Evolutionary conservation across 441 rosid genomes (phyloP).

Genomic region (Erodium texanum): DNA sequence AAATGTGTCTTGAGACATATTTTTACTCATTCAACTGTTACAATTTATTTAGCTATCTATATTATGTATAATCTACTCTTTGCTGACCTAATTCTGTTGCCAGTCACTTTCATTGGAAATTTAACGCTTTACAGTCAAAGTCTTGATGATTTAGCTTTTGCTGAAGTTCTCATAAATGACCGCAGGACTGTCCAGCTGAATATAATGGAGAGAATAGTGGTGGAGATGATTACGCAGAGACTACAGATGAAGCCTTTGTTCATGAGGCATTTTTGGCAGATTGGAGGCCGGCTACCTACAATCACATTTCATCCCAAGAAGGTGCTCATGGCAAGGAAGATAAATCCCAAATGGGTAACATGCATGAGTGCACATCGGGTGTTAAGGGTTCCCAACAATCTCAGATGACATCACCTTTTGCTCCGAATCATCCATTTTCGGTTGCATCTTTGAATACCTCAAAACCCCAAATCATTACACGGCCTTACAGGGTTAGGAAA

Average conservation of each 20-base stretch:
- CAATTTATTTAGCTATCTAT: neutral
- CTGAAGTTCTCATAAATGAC: constrained; percentile 2
- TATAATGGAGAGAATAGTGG: constrained; percentile 37
- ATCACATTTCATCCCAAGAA: constrained; percentile 14
- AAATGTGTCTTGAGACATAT: neutral
- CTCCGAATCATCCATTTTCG: constrained; percentile 25
- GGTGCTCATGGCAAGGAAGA: constrained; percentile 7
- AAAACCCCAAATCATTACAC: constrained; percentile 34
- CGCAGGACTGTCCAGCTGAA: constrained; percentile 51
- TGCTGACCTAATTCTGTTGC: neutral
- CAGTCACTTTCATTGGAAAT: neutral
- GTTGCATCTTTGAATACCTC: constrained; percentile 23
- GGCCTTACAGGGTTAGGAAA: constrained; percentile 42
- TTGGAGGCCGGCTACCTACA: constrained; percentile 55
- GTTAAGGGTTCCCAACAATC: constrained; percentile 24
- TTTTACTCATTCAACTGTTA: neutral
- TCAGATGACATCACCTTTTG: constrained; percentile 16
- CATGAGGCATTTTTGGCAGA: constrained; percentile 86
- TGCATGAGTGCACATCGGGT: constrained; percentile 30
- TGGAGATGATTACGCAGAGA: constrained; percentile 52
- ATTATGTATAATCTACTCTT: neutral
- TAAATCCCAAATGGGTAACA: constrained; percentile 23
- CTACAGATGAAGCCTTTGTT: constrained; percentile 57
- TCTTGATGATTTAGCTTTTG: constrained; percentile 1
- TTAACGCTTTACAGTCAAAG: constrained; percentile 6